Conservation (phyloP, 2,329 filamentous ascomycete species). For the Diaporthe ilicicola region DNA sequence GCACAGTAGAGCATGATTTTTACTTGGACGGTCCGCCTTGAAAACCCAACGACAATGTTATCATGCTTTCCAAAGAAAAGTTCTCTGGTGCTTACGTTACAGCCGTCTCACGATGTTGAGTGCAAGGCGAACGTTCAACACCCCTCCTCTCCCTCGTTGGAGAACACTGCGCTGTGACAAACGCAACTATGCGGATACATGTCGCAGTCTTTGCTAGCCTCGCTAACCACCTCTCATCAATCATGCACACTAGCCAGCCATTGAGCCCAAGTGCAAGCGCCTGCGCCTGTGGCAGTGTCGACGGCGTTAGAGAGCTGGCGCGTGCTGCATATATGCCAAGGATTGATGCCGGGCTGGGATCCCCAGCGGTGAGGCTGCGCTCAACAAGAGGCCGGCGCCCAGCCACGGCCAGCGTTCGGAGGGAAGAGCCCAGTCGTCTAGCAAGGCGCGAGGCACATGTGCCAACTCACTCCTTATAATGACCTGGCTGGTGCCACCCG, state of each 20-base stretch:
- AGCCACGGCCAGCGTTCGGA: slow-evolving; percentile 5
- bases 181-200: slow-evolving; percentile 4
- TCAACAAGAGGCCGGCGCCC: slow-evolving; percentile 5
- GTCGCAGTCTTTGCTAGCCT: neutral
- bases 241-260: slow-evolving; percentile 19
- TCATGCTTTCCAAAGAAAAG: neutral
- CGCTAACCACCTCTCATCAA: neutral
- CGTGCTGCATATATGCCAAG: slow-evolving; percentile 20
- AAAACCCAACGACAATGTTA: neutral
- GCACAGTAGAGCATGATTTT: neutral
- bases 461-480: slow-evolving; percentile 6
- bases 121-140: neutral
- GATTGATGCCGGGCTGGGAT: slow-evolving; percentile 17
- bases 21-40: neutral
- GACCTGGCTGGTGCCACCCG: neutral
- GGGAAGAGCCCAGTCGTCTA: neutral
- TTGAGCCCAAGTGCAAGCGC: neutral
- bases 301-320: neutral
- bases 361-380: slow-evolving; percentile 9
- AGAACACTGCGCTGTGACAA: neutral
- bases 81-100: neutral
- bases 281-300: slow-evolving; percentile 17
- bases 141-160: neutral
- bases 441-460: neutral
- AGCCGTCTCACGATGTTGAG: slow-evolving; percentile 14